Conservation (phyloP, 2,329 filamentous ascomycete genomes). For the Berkeleyomyces basicola region DNA sequence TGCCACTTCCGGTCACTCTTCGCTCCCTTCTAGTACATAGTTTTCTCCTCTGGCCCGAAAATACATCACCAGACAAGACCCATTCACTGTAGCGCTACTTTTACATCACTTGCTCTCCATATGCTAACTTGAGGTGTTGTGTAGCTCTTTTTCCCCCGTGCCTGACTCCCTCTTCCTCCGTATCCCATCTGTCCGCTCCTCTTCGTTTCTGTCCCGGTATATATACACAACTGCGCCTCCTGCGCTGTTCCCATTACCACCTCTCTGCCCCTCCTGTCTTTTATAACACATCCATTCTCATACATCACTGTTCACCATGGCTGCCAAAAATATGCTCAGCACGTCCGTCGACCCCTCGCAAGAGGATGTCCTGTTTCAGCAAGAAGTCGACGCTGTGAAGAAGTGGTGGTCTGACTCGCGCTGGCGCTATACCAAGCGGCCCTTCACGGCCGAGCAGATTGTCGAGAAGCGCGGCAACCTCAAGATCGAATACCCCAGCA, state of each 20-base stretch:
- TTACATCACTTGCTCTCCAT: background rate
- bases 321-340: conserved; percentile 45
- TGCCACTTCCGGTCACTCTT: background rate
- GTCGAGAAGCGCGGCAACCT: conserved; percentile 87
- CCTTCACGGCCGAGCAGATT: conserved; percentile 93
- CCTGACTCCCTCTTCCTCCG: background rate
- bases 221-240: background rate
- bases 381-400: conserved; percentile 80
- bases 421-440: conserved; percentile 83
- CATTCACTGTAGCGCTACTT: background rate
- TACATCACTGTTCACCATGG: conserved; percentile 28
- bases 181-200: background rate
- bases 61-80: background rate
- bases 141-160: background rate
- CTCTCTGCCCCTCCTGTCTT: background rate
- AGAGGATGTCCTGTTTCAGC: conserved; percentile 53
- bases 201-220: background rate
- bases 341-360: conserved; percentile 36
- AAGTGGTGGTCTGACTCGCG: conserved; percentile 85
- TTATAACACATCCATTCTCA: background rate
- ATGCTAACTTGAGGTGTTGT: background rate
- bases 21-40: background rate
- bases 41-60: conserved; percentile 4
- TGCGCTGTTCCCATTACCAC: background rate
- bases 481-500: conserved; percentile 83